Conservation (phyloP, 345 rosid species). For the Camelina neglecta region DNA sequence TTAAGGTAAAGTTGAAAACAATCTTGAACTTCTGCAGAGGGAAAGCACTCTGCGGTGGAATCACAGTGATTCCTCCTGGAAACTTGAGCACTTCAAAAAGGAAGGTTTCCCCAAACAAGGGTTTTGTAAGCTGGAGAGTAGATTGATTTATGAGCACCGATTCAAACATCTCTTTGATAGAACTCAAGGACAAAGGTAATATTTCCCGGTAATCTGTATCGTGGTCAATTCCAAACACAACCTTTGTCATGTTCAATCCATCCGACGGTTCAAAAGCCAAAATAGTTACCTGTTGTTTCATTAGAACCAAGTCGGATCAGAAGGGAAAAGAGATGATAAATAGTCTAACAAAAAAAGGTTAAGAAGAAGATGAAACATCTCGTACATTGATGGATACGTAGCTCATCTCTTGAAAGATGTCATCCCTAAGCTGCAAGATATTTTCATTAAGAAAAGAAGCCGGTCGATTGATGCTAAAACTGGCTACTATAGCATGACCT, state of each 20-base stretch:
- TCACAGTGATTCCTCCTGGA: constrained; percentile 76
- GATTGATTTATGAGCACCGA: constrained; percentile 57
- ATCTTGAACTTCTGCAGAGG: constrained; percentile 82
- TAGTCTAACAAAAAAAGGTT: constrained; percentile 10
- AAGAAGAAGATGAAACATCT: constrained; percentile 19
- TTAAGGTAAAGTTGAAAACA: constrained; percentile 83
- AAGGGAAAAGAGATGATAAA: constrained; percentile 4
- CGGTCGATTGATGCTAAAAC: constrained; percentile 64
- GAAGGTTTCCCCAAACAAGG: constrained; percentile 74
- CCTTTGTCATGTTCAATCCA: constrained; percentile 64
- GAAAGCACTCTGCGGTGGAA: constrained; percentile 74
- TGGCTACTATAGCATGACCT: constrained; percentile 88
- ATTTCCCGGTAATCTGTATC: constrained; percentile 56
- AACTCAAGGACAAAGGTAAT: constrained; percentile 60
- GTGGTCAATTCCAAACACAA: constrained; percentile 83
- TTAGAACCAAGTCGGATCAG: constrained; percentile 33
- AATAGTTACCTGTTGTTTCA: constrained; percentile 66
- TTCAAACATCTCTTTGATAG: constrained; percentile 63
- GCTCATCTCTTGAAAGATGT: constrained; percentile 75
- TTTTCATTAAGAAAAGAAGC: constrained; percentile 63
- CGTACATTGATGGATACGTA: constrained; percentile 61
- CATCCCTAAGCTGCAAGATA: constrained; percentile 63
- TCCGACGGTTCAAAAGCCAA: constrained; percentile 56
- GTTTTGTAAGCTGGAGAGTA: constrained; percentile 59
- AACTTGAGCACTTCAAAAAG: constrained; percentile 77